A percentile compares a stretch with the other conserved stretches of the same genome.
phyloP scores from a whole-genome alignment of 2,329 filamentous ascomycete species.

The Ascochyta viciae-villosae region DNA sequence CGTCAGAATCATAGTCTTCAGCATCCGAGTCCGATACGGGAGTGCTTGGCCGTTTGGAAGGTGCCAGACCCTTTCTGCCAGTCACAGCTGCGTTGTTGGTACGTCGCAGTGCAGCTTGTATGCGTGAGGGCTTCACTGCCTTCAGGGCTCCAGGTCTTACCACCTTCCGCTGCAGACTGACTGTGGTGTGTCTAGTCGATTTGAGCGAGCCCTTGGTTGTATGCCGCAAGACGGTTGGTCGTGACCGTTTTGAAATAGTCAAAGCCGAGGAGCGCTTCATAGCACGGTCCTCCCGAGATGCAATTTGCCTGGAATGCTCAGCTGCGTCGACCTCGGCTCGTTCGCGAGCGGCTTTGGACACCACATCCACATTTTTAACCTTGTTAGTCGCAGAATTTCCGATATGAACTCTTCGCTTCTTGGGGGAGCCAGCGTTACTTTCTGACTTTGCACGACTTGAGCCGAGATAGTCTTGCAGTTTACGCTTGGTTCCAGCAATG shows the following conservation, averaged over 20 bases:
- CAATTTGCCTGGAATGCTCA: conserved; percentile 38
- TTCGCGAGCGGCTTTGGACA: conserved; percentile 30
- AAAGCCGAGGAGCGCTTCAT: conserved; percentile 32
- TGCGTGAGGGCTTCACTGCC: conserved; percentile 24
- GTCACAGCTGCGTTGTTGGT: conserved; percentile 12
- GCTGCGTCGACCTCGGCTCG: conserved; percentile 36
- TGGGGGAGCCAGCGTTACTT: conserved; percentile 37
- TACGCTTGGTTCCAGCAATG: conserved; percentile 45
- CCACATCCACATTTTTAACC: conserved; percentile 31
- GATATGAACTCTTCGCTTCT: conserved; percentile 39
- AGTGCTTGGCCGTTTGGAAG: conserved; percentile 26
- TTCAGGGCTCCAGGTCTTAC: conserved; percentile 34
- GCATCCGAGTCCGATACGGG: conserved; percentile 18
- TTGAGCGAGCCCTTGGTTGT: conserved; percentile 22
- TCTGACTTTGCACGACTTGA: conserved; percentile 28
- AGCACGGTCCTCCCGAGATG: conserved; percentile 44
- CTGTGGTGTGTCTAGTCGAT: conserved; percentile 30
- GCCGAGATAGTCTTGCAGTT: conserved; percentile 40
- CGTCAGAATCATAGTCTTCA: conserved; percentile 24
- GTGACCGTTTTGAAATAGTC: conserved; percentile 20
- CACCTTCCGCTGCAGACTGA: conserved; percentile 34
- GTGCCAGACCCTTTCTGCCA: conserved; percentile 21
- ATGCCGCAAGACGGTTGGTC: conserved; percentile 15
- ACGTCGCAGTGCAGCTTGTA: conserved; percentile 15
- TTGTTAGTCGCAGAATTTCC: conserved; percentile 32